Base-by-base conservation (phyloP, 306 rosid genomes). In the Acmispon strigosus region DNA sequence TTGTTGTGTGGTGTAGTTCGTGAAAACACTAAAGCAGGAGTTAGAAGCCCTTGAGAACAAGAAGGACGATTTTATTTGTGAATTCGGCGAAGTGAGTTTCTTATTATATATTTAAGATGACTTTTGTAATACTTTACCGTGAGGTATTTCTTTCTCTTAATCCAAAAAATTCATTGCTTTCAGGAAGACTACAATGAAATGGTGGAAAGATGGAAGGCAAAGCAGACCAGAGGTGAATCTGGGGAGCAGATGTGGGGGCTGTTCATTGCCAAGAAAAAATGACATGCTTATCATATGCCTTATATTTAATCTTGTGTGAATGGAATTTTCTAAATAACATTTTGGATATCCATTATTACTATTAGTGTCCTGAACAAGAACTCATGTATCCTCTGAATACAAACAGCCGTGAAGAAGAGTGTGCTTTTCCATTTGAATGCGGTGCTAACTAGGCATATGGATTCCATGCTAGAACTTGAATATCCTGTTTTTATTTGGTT, bases 161-260 rank as follows among this genome's bases (percentile, higher is more conserved):
- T 27, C 34, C 11, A 10, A 27, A 66, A 17, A 19, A 67, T 45
- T 66, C 8, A 14, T 39, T 66, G 62, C 10, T 62, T 80, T 58
- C 89, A 88, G 94, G 87, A 78, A 58, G 89, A 88, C 70, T 86
- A 80, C 83, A 73, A 62, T 70, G 89, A 84, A 17, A 80, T 80
- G 13, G 83, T 82, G 2, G 70, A 60, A 44, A 86, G 84, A 66
- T 88, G 94, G 94, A 82, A 78, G 77, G 84, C 86, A 45, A 88
- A 88, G 76, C 68, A 82, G 80, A 78, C 2, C 42, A 84, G 94
- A 76, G 75, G 75, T 70, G 82, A 73, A 43, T 66, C 77, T 10
- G 74, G 87, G 19, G 94, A 88, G 82, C 94, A 88, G 70, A 70
- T 64, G 75, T 88, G 94, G 94, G 90, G 90, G 7, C 73, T 80